Evolutionary conservation across 306 rosid species (phyloP).

Genomic region (Cucumis melo): DNA sequence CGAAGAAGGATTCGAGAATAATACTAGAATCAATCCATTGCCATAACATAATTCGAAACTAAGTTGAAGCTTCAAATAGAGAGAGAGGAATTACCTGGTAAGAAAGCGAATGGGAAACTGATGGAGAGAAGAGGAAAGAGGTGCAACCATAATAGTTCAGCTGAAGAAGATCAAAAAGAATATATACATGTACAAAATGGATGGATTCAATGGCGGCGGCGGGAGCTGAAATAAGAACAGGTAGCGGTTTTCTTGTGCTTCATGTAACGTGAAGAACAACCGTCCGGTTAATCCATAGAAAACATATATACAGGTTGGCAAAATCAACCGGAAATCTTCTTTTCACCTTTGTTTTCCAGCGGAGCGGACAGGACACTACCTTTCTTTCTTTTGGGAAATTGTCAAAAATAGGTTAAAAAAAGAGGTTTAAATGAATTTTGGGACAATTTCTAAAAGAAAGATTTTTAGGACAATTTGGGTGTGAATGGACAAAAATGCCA

Average conservation of each 20-base stretch:
- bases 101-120: not conserved
- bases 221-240: not conserved
- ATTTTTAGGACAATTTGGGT: too few species aligned
- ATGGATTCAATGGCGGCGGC: not conserved
- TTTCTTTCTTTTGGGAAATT: too few species aligned
- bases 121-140: not conserved
- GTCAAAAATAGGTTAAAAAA: too few species aligned
- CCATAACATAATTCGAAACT: not conserved
- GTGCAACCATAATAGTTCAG: not conserved
- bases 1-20: not conserved
- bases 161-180: not conserved
- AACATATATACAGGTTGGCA: too few species aligned
- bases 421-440: too few species aligned
- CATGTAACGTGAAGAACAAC: too few species aligned
- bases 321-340: too few species aligned
- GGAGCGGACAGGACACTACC: too few species aligned
- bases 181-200: not conserved
- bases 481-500: too few species aligned
- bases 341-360: too few species aligned
- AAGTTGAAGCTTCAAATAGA: not conserved
- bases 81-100: not conserved
- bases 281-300: too few species aligned
- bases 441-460: too few species aligned
- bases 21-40: not conserved
- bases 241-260: not conserved